Conservation (phyloP, 2,329 filamentous ascomycete species). For the Fusarium nygamai region DNA sequence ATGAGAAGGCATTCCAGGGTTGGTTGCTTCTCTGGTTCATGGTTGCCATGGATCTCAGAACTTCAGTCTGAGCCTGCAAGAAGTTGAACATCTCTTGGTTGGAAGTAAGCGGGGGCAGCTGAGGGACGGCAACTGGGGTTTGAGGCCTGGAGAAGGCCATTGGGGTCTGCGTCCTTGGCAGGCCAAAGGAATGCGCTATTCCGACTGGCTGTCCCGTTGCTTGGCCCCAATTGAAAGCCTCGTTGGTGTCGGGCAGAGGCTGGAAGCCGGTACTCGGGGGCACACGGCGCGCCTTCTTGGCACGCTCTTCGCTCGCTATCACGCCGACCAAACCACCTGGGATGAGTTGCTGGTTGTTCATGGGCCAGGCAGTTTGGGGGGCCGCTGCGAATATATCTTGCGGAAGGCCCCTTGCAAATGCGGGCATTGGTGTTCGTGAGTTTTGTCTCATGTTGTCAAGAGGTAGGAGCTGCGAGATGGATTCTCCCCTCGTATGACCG, state of each 20-base stretch:
- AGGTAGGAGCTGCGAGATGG: neutral
- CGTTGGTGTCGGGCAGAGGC: slow-evolving; percentile 14
- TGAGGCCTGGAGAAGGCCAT: slow-evolving; percentile 6
- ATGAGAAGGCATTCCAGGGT: neutral
- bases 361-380: neutral
- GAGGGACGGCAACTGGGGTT: slow-evolving; percentile 6
- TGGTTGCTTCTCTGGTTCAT: slow-evolving; percentile 4
- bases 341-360: slow-evolving; percentile 8
- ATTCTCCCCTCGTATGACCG: neutral
- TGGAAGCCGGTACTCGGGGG: slow-evolving; percentile 26
- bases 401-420: neutral
- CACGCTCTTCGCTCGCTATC: slow-evolving; percentile 26
- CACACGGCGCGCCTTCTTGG: slow-evolving; percentile 15
- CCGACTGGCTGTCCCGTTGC: neutral
- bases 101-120: neutral
- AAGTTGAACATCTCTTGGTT: slow-evolving; percentile 12
- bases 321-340: slow-evolving; percentile 22
- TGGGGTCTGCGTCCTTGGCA: neutral
- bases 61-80: slow-evolving; percentile 18
- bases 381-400: neutral
- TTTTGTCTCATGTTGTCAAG: neutral
- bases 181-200: neutral
- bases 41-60: slow-evolving; percentile 13
- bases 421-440: neutral
- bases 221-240: slow-evolving; percentile 10